Conservation (phyloP, 1,284 basidiomycete genomes). For the Ustilago nuda region DNA sequence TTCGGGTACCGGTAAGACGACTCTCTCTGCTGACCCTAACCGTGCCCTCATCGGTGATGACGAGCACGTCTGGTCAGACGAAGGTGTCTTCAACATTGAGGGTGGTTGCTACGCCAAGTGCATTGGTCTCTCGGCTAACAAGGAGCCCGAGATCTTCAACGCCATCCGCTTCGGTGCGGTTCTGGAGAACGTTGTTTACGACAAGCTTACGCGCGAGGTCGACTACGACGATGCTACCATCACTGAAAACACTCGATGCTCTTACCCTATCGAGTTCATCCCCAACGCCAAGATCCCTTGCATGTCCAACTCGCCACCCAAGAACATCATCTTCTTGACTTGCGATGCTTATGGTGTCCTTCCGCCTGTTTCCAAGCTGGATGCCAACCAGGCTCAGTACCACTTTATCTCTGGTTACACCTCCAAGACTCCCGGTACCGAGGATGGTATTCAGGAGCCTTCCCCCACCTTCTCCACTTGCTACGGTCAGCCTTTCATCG, state of each 20-base stretch:
- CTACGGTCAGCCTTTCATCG: slow-evolving; percentile 98
- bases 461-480: slow-evolving; percentile 99
- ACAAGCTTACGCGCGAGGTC: slow-evolving; percentile 83
- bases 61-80: slow-evolving; percentile 69
- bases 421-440: slow-evolving; percentile 93
- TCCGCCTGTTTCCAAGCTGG: slow-evolving; percentile 92
- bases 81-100: slow-evolving; percentile 99
- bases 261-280: slow-evolving; percentile 76
- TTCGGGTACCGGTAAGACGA: slow-evolving; percentile 95
- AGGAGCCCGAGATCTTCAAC: slow-evolving; percentile 96
- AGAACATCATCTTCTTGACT: slow-evolving; percentile 97
- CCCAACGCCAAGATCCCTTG: slow-evolving; percentile 82
- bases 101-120: slow-evolving; percentile 99
- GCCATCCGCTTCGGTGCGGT: slow-evolving; percentile 96
- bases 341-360: slow-evolving; percentile 99
- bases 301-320: slow-evolving; percentile 69
- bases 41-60: slow-evolving; percentile 68
- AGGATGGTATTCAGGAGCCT: slow-evolving; percentile 97
- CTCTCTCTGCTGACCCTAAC: slow-evolving; percentile 66
- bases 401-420: slow-evolving; percentile 76
- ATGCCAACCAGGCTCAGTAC: slow-evolving; percentile 94
- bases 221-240: slow-evolving; percentile 97
- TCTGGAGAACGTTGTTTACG: slow-evolving; percentile 99
- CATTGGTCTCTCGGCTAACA: slow-evolving; percentile 94
- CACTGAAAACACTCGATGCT: slow-evolving; percentile 97